Evolutionary conservation across 2,329 filamentous ascomycete genomes (phyloP).

Genomic region (Talaromyces sp.): DNA sequence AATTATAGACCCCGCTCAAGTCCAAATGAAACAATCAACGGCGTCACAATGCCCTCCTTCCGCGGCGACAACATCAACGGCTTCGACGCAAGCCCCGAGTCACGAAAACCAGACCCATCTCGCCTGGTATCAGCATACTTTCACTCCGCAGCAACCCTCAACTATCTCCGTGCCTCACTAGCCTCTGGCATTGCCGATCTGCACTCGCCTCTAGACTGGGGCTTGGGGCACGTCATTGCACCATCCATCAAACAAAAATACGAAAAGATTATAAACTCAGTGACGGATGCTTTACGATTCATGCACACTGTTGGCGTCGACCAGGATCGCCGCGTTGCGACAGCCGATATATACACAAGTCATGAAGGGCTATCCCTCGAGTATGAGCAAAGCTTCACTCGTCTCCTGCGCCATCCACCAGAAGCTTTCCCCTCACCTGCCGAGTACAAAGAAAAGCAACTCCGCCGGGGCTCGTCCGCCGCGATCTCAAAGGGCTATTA

Average conservation of each 20-base stretch:
- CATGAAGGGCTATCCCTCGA: conserved; percentile 92
- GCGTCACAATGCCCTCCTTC: conserved; percentile 81
- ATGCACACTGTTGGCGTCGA: conserved; percentile 91
- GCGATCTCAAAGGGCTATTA: conserved; percentile 66
- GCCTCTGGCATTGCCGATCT: conserved; percentile 88
- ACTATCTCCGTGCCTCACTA: conserved; percentile 82
- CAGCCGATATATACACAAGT: conserved; percentile 90
- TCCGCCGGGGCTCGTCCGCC: conserved; percentile 26
- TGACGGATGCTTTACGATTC: conserved; percentile 89
- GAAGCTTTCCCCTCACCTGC: conserved; percentile 33
- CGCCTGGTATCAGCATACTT: conserved; percentile 90
- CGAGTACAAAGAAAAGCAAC: conserved; percentile 22
- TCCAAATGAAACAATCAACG: conserved; percentile 76
- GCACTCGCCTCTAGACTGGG: conserved; percentile 92
- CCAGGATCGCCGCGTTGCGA: conserved; percentile 77
- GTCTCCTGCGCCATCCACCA: conserved; percentile 65
- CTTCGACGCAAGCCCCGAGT: conserved; percentile 61
- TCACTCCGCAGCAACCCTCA: conserved; percentile 89
- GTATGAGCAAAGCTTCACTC: conserved; percentile 86
- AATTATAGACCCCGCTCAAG: conserved; percentile 67
- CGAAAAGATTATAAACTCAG: conserved; percentile 74
- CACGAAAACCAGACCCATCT: conserved; percentile 75
- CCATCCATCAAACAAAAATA: conserved; percentile 82
- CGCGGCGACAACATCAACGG: conserved; percentile 95
- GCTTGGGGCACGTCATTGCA: conserved; percentile 83